A percentile compares a stretch with the other conserved stretches of the same genome.
phyloP scores from a whole-genome alignment of 2,329 filamentous ascomycete species.

The Torrubiellomyces zombiae region DNA sequence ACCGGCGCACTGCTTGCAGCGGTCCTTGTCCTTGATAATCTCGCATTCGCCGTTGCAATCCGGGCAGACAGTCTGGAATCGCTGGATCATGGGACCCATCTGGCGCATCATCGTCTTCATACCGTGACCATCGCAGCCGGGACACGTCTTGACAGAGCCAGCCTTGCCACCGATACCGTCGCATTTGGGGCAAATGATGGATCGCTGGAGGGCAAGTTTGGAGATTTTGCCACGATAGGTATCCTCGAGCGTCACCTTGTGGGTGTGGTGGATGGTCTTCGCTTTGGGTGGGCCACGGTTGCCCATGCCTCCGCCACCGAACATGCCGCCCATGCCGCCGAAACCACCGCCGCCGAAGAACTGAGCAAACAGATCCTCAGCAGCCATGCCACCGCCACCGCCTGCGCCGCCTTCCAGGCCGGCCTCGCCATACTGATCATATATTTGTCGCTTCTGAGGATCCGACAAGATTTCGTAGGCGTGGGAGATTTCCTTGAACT shows the following conservation, averaged over 20 bases:
- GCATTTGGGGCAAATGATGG: constrained; percentile 90
- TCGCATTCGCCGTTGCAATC: constrained; percentile 97
- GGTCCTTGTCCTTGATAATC: constrained; percentile 90
- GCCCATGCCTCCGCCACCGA: constrained; percentile 53
- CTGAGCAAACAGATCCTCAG: constrained; percentile 89
- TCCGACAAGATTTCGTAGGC: constrained; percentile 94
- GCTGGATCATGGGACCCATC: constrained; percentile 99
- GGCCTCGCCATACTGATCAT: constrained; percentile 96
- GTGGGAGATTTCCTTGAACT: constrained; percentile 95
- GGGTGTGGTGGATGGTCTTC: constrained; percentile 91
- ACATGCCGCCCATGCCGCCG: constrained; percentile 52
- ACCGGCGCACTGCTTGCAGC: constrained; percentile 88
- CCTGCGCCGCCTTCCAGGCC: constrained; percentile 79
- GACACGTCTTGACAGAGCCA: constrained; percentile 85
- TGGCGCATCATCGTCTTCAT: constrained; percentile 99
- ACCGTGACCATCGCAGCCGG: constrained; percentile 79
- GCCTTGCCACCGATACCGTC: constrained; percentile 92
- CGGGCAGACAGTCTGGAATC: constrained; percentile 97
- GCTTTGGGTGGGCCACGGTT: constrained; percentile 73
- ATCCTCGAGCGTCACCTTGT: constrained; percentile 95
- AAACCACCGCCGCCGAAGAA: constrained; percentile 76
- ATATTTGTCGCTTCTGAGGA: constrained; percentile 74
- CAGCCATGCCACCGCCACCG: constrained; percentile 70
- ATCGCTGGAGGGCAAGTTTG: constrained; percentile 93
- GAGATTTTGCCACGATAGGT: constrained; percentile 97